Conservation (phyloP, 805 yeast genomes). For the Saccharomyces eubayanus region DNA sequence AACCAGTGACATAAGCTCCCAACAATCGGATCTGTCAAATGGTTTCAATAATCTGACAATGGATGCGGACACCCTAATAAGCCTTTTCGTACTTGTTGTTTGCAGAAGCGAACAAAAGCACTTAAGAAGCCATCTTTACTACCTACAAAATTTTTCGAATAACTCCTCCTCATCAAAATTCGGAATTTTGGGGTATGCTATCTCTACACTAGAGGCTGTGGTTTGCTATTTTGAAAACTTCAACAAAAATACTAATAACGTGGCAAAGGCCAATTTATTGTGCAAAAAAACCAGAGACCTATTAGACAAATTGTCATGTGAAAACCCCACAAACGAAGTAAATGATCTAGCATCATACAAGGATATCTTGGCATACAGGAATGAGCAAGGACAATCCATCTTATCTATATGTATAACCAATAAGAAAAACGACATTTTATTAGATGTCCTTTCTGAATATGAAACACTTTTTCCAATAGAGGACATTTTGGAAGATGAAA, state of each 20-base stretch:
- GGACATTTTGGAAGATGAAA: slow-evolving; percentile 57
- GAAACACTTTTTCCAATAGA: slow-evolving; percentile 51
- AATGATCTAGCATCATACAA: slow-evolving; percentile 23
- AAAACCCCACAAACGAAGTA: slow-evolving; percentile 1
- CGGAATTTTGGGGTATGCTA: slow-evolving; percentile 66
- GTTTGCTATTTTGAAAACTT: slow-evolving; percentile 45
- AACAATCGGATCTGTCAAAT: slow-evolving; percentile 1
- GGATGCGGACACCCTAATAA: slow-evolving; percentile 77
- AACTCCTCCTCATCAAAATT: slow-evolving; percentile 34
- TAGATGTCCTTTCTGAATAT: slow-evolving; percentile 37
- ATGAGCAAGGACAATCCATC: slow-evolving; percentile 61
- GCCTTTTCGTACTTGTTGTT: slow-evolving; percentile 63
- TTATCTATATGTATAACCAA: slow-evolving; percentile 53
- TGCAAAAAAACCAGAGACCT: slow-evolving; percentile 26
- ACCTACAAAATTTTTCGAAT: slow-evolving; percentile 51
- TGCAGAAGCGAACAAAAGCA: slow-evolving; percentile 51
- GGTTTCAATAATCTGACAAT: slow-evolving; percentile 28
- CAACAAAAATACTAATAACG: background rate
- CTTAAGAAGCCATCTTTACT: slow-evolving; percentile 55
- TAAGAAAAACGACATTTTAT: slow-evolving; percentile 38
- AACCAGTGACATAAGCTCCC: slow-evolving; percentile 4
- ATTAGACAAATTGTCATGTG: slow-evolving; percentile 1
- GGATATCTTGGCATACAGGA: slow-evolving; percentile 33
- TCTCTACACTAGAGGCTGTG: slow-evolving; percentile 81
- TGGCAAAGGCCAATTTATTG: slow-evolving; percentile 30